Evolutionary conservation across 768 basidiomycete species (phyloP).

Genomic region (Rhodosporidiobolus sp.): DNA sequence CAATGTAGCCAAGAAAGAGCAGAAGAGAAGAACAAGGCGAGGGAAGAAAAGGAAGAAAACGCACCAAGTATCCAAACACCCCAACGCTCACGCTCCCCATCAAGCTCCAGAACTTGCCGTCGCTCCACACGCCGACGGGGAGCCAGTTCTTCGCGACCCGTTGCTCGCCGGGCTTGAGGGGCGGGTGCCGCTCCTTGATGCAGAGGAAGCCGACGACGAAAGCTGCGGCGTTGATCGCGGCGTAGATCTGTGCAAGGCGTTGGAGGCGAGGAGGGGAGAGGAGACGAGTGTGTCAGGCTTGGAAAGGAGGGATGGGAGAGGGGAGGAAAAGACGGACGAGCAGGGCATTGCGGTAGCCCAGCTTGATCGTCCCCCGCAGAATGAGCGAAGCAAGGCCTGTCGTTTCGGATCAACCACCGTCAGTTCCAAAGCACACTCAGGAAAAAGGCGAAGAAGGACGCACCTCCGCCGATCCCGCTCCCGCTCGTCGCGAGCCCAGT

Average conservation of each 20-base stretch:
- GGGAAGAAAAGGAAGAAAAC: constrained; percentile 21
- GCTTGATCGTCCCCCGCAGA: constrained; percentile 36
- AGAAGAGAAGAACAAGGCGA: background rate
- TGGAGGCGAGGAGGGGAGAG: background rate
- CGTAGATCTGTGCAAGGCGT: constrained; percentile 14
- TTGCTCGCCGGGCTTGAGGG: constrained; percentile 7
- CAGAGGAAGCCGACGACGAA: constrained; percentile 9
- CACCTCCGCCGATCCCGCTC: constrained; percentile 43
- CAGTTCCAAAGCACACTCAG: background rate
- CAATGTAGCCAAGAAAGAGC: background rate
- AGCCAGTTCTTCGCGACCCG: constrained; percentile 12
- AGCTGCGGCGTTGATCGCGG: constrained; percentile 2
- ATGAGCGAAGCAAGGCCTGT: constrained; percentile 31
- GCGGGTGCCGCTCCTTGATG: constrained; percentile 2
- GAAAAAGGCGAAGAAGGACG: background rate
- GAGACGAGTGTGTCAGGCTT: background rate
- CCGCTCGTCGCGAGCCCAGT: constrained; percentile 45
- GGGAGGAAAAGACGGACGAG: constrained; percentile 32
- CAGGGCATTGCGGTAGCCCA: constrained; percentile 44
- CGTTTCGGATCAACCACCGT: background rate
- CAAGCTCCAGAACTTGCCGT: constrained; percentile 6
- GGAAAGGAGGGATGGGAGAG: background rate
- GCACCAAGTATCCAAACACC: background rate
- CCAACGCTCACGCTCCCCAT: background rate
- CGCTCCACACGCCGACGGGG: constrained; percentile 16